A percentile compares a stretch with the other conserved stretches of the same genome.
Conservation (phyloP, 2,329 filamentous ascomycete species). For the Aspergillus sp. region DNA sequence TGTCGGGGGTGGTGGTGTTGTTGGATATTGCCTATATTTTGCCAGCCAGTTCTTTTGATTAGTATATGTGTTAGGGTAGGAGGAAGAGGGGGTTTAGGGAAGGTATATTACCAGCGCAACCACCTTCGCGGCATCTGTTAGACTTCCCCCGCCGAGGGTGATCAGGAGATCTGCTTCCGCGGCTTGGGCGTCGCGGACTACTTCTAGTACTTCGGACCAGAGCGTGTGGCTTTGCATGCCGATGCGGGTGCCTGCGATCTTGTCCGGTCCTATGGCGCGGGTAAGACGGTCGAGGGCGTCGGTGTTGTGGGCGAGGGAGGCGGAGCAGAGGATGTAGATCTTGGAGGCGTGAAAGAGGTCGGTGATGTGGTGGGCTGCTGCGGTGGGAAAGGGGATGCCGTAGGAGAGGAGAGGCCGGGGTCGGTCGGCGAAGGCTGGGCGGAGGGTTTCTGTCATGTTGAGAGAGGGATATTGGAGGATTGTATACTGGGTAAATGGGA, state of each 20-base stretch:
- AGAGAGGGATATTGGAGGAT: no score
- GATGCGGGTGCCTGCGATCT: constrained; percentile 46
- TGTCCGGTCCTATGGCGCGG: constrained; percentile 42
- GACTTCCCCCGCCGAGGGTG: constrained; percentile 57
- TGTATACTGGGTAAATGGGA: no score
- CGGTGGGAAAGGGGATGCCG: constrained; percentile 50
- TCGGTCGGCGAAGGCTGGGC: constrained; percentile 40
- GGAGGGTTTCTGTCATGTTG: constrained; percentile 32
- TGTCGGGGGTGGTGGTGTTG: constrained; percentile 39
- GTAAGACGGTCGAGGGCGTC: constrained; percentile 47
- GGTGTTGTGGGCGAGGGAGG: constrained; percentile 52
- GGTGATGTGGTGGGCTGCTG: constrained; percentile 49
- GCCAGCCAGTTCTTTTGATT: not conserved
- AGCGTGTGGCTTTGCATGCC: constrained; percentile 59
- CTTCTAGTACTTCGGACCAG: constrained; percentile 55
- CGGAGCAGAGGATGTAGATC: constrained; percentile 57
- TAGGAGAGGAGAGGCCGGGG: constrained; percentile 49
- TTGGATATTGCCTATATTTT: constrained; percentile 50
- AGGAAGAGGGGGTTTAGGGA: not conserved
- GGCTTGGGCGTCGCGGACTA: constrained; percentile 45
- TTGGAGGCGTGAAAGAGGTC: constrained; percentile 49
- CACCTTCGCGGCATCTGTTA: constrained; percentile 61
- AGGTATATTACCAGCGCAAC: constrained; percentile 43
- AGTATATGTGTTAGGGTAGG: not conserved
- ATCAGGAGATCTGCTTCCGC: constrained; percentile 53